Evolutionary conservation across 108 stramenopile species (phyloP).

Genomic region (Stephanodiscus triporus): DNA sequence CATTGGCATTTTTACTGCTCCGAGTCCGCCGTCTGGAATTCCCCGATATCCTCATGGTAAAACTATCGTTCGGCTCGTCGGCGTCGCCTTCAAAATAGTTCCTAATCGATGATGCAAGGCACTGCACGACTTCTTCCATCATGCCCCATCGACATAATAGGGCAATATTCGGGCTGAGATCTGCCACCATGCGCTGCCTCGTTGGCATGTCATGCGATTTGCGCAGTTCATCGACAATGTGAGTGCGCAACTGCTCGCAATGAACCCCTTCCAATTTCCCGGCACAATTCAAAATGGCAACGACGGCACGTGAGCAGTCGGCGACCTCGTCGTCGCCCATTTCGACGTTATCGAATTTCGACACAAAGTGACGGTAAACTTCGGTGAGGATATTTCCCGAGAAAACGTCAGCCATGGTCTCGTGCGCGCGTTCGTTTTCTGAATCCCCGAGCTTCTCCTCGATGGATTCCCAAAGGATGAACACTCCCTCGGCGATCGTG

Average conservation of each 20-base stretch:
- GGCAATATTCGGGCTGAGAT: constrained; percentile 59
- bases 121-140: constrained; percentile 56
- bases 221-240: constrained; percentile 41
- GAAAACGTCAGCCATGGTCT: constrained; percentile 59
- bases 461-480: constrained; percentile 70
- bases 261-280: constrained; percentile 46
- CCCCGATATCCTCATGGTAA: neutral
- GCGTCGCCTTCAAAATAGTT: constrained; percentile 37
- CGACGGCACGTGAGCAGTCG: constrained; percentile 56
- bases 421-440: constrained; percentile 40
- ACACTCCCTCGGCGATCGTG: constrained; percentile 65
- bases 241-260: constrained; percentile 49
- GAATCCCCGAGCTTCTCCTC: constrained; percentile 34
- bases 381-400: constrained; percentile 55
- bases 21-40: constrained; percentile 48
- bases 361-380: constrained; percentile 65
- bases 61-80: neutral
- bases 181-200: constrained; percentile 24
- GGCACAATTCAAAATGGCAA: constrained; percentile 67
- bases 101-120: constrained; percentile 59
- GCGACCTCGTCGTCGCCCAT: constrained; percentile 23
- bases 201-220: constrained; percentile 7
- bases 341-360: constrained; percentile 29
- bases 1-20: constrained; percentile 46
- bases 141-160: constrained; percentile 75